These are phyloP conservation scores for Cytospora chrysosperma DNA, from an alignment of 2,329 filamentous ascomycete species.

Conservation along the genomic window DNA sequence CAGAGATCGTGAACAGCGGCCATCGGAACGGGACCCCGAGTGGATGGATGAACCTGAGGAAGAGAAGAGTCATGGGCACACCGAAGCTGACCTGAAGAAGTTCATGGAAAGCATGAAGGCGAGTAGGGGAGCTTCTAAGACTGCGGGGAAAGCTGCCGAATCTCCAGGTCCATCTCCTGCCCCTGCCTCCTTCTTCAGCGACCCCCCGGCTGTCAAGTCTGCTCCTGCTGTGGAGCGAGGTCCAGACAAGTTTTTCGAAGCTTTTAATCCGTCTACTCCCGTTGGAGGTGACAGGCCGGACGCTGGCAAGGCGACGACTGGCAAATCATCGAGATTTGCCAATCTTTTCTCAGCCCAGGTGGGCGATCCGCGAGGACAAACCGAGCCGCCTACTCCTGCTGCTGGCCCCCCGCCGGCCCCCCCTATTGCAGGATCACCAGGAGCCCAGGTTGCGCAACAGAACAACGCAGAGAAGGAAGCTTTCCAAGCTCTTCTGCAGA, in stretches of 20 bases:
- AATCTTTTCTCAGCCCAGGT: constrained; percentile 64
- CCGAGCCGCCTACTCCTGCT: constrained; percentile 48
- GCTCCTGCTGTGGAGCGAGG: constrained; percentile 64
- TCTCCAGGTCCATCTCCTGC: constrained; percentile 25
- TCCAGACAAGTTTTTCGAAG: constrained; percentile 75
- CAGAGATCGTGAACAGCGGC: constrained; percentile 52
- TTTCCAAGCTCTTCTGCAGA: constrained; percentile 78
- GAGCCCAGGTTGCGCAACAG: constrained; percentile 25
- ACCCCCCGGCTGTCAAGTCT: constrained; percentile 49
- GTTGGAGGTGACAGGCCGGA: constrained; percentile 42
- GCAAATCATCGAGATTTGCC: constrained; percentile 80
- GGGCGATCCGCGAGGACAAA: constrained; percentile 43
- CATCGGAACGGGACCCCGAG: constrained; percentile 76
- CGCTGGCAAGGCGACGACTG: constrained; percentile 41
- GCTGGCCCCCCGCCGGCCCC: constrained; percentile 30
- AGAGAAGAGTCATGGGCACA: constrained; percentile 69
- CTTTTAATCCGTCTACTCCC: constrained; percentile 37
- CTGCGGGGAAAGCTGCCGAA: constrained; percentile 36
- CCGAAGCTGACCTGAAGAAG: constrained; percentile 87
- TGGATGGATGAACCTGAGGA: constrained; percentile 79
- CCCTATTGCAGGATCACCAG: constrained; percentile 2
- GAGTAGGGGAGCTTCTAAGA: constrained; percentile 43
- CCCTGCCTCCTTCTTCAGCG: constrained; percentile 28
- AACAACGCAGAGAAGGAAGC: constrained; percentile 76
- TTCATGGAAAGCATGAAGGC: constrained; percentile 93